These are phyloP conservation scores for Spencermartinsiella ligniputridi DNA, from an alignment of 1,139 yeast genomes.

Conservation along the genomic window DNA sequence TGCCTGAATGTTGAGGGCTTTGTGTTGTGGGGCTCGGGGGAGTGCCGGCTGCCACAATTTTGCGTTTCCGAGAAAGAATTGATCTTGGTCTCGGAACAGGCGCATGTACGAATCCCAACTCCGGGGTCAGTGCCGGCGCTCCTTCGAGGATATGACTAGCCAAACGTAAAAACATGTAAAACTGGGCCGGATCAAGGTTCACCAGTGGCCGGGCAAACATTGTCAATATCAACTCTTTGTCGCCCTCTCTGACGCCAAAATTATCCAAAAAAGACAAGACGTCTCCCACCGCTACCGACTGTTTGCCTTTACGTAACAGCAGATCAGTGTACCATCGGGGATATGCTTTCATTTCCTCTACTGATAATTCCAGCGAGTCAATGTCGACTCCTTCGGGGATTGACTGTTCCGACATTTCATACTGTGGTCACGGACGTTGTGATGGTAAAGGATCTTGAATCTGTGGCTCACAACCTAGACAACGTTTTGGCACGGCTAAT, in stretches of 20 bases:
- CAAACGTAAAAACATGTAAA: constrained; percentile 38
- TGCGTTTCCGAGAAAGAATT: constrained; percentile 32
- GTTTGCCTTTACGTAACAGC: constrained; percentile 35
- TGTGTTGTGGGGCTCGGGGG: constrained; percentile 11
- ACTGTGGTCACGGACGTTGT: no score
- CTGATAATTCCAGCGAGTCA: constrained; percentile 35
- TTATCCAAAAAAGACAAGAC: constrained; percentile 36
- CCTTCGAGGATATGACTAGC: constrained; percentile 37
- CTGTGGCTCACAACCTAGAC: no score
- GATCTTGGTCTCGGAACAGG: constrained; percentile 37
- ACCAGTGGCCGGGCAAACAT: constrained; percentile 31
- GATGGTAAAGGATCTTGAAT: no score
- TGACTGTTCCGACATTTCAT: not conserved
- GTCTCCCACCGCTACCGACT: constrained; percentile 36
- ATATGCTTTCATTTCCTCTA: constrained; percentile 37
- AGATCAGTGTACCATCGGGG: constrained; percentile 43
- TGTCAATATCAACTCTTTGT: constrained; percentile 28
- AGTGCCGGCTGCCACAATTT: constrained; percentile 16
- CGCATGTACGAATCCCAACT: constrained; percentile 25
- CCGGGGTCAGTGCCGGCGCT: constrained; percentile 10
- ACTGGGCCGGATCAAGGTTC: constrained; percentile 37
- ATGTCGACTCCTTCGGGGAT: constrained; percentile 16
- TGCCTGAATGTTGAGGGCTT: constrained; percentile 12
- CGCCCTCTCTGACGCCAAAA: constrained; percentile 35
- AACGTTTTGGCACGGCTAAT: no score